Evolutionary conservation across 352 stramenopile species (phyloP), one percentile per base, ranked within the genome.

Genomic region (Globisporangium cylindrosporum): DNA sequence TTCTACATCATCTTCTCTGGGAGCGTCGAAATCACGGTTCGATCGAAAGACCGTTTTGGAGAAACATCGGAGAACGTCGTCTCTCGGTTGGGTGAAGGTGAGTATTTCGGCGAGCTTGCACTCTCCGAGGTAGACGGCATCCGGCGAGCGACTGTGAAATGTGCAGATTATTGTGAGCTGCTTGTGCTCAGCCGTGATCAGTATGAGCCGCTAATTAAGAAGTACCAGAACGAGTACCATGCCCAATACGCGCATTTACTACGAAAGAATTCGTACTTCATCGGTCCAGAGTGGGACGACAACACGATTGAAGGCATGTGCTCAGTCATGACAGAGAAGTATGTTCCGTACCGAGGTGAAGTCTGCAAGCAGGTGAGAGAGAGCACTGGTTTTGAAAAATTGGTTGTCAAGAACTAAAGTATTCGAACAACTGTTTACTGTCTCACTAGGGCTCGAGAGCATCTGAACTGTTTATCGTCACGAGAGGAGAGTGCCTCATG

Each of bases 1-100:
- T 95, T 95, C 48, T 95, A 95, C 66, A 93, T 95, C 64, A 89
- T 95, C 46, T 93, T 93, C 54, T 81, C 79, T 1, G 85, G 87
- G 4, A 86, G 68, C 53, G 81, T 90, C 12, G 85, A 95, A 48
- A 78, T 95, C 53, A 88, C 78, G 1, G 81, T 93, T 3, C 77
- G 70, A 4, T 80, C 78, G 9, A 91, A 89, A 60, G 91, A 94
- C 66, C 84, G 86, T 0, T 94, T 91, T 62, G 81, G 92, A 41
- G 80, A 87, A 48, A 80, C 70, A 15, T 79, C 80, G 1, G 80
- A 90, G 29, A 92, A 75, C 29, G 84, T 92, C 8, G 80, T 93
- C 3, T 89, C 85, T 6, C 76, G 78, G 15, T 74, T 93, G 9
- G 69, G 73, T 4, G 85, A 94, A 64, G 87, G 82, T 22, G 87